Base-by-base conservation (phyloP, 2,329 filamentous ascomycete genomes). In the Penicillium freii region DNA sequence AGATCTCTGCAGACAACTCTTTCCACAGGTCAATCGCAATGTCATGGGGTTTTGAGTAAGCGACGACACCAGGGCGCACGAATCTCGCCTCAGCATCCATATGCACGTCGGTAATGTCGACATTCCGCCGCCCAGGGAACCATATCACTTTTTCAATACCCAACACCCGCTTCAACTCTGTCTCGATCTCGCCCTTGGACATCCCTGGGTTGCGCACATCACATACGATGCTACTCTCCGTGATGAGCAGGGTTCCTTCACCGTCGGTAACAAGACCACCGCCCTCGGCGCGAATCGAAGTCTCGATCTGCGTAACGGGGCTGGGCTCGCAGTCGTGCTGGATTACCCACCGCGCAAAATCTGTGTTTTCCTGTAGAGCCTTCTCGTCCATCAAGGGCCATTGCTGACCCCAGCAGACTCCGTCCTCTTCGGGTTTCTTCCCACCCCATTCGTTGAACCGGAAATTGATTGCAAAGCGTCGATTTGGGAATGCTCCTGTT, bases 81-180 rank as follows among this genome's bases (percentile, higher is more conserved):
- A 72, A 71, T 3, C 63, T 61, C n/a, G 63, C 66, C 50, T 67
- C 62, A 8, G 67, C 67, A 51, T 70, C 65, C 23, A 67, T 57
- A 50, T 73, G 69, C 27, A 60, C 63, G 49, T 73, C 70, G 3
- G 69, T 71, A 48, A 71, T 66, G 46, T 72, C 69, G 3, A 61
- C 58, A 29, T 50, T 61, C 27, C 59, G 63, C 19, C 64, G 58
- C 8, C 67, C 69, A 31, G 67, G 63, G 7, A 69, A 58, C 68
- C 69, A 72, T 5, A 72, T 67, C 10, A 72, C 56, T 38, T 71
- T 70, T 19, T 61, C 54, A 34, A 70, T 62, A 1, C 68, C 69
- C 6, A 71, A 51, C 15, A 64, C 23, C 3, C 62, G 60, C 33
- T 54, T 65, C 25, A 70, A 53, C 27, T 69, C 64, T 0, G 17